Base-by-base conservation (phyloP, 1,284 basidiomycete genomes). In the Neolentinus lepideus region DNA sequence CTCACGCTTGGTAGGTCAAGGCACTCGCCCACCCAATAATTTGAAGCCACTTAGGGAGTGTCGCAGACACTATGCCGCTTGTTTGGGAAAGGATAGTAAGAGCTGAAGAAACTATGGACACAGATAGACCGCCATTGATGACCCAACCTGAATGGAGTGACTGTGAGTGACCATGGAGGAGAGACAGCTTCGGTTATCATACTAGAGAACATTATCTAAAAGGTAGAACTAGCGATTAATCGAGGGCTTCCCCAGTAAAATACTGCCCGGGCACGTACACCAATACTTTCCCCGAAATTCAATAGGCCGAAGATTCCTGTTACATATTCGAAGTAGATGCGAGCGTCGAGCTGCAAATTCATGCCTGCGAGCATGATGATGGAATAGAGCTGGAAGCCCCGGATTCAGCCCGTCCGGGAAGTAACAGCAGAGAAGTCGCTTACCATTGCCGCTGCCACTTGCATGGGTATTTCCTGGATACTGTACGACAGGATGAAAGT, bases 261-360 rank as follows among this genome's bases (percentile, higher is more conserved):
- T n/a, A n/a, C n/a, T n/a, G n/a, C n/a, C n/a, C n/a, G n/a, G n/a
- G 22, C 25, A 26, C 47, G 22, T 29, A 58, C 57, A 22, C 59
- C 57, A 33, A 57, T 53, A 35, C 58, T 58, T 43, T 62, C 59
- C 25, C 59, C 59, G 26, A 56, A 60, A 35, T 51, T 60, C 27
- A 60, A 43, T 38, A 58, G 54, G 25, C 54, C 54, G 53, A 57
- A 60, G 3, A 59, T 52, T 12, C 45, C 52, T 14, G 59, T 22
- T 1, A 53, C 48, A 53, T 53, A 59, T 24, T 58, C 59, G 31
- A 62, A 62, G 53, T 54, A 60, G 21, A 60, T 60, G 26, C 58
- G 52, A 12, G 59, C 51, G 35, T 54, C 55, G 14, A 55, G 56
- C 31, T 55, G 61, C 53, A 62, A 56, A n/a, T 57, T 57, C 31